phyloP scores from a whole-genome alignment of 2,329 filamentous ascomycete species.

The Penicillium sclerotiorum region DNA sequence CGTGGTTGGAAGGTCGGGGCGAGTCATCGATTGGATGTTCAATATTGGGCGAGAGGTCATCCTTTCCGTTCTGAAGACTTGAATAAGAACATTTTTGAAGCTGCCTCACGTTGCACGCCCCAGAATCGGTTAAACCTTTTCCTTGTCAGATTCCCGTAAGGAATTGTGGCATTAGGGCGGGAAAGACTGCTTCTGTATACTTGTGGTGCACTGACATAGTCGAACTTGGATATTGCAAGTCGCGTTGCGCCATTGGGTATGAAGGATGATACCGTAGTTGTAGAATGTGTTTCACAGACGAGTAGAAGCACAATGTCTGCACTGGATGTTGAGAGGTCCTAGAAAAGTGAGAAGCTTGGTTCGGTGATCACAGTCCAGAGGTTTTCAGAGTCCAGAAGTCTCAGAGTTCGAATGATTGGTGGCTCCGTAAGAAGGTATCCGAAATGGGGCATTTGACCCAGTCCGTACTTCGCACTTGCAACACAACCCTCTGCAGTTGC shows the following conservation, averaged over 20 bases:
- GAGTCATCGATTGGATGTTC: background rate
- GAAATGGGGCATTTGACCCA: background rate
- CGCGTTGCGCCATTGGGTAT: too few species aligned
- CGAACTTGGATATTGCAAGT: background rate
- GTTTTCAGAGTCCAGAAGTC: too few species aligned
- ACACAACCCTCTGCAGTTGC: background rate
- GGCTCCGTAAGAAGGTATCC: too few species aligned
- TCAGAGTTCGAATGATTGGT: background rate
- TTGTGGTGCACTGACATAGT: background rate
- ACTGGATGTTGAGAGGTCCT: too few species aligned
- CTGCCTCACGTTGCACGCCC: background rate
- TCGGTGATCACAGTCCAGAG: too few species aligned
- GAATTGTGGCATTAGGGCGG: background rate
- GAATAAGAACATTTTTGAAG: too few species aligned
- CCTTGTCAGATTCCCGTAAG: background rate
- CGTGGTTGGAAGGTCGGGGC: background rate
- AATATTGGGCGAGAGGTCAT: too few species aligned
- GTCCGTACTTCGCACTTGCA: constrained; percentile 1
- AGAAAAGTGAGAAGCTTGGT: too few species aligned
- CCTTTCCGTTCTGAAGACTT: too few species aligned
- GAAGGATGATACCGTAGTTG: background rate
- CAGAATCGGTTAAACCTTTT: background rate
- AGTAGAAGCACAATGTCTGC: too few species aligned
- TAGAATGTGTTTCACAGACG: too few species aligned
- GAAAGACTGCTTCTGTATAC: background rate